Base-by-base conservation (phyloP, 495 filamentous ascomycete species). In the Penicillium egyptiacum region DNA sequence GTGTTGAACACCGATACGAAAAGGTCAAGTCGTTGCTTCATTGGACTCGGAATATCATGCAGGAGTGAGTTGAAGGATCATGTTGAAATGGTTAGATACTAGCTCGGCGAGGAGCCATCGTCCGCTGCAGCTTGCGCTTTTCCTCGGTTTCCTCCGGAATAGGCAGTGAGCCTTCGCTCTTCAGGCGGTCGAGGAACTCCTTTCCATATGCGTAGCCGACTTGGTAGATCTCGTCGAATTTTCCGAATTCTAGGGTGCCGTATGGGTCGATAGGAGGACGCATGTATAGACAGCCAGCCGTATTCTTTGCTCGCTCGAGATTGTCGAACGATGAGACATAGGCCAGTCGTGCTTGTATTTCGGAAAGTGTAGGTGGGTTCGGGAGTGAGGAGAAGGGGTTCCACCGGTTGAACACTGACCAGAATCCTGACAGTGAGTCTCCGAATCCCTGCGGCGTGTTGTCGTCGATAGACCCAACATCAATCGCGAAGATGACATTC, bases 251-350 rank as follows among this genome's bases (percentile, higher is more conserved):
- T 50, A 99, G 73, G 8, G 94, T 99, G 0, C 92, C 94, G 56
- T 95, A 98, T 6, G 83, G 79, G 64, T 98, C 95, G 53, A 99
- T 88, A 4, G 94, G 94, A 25, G 95, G 95, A 5, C 94, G 82
- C 89, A 98, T 94, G 67, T 98, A 99, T 22, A 93, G 73, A 69
- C 92, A 96, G 6, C 94, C 95, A 0, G 88, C 81, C 56, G 84
- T 89, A 11, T 77, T 85, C 76, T 99, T 99, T 22, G 95, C 92
- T 20, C 92, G 81, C 70, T 99, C 94, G 12, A 99, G 78, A 44
- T 93, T 94, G 66, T 97, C 95, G 5, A 96, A 90, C 25, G 86
- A 91, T 3, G 86, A 90, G 9, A 99, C 94, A 64, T 99, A 99
- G 4, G 94, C 95, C 2, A 99, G 80, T 6, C 93, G 82, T 5